Evolutionary conservation across 2,329 filamentous ascomycete species (phyloP), one percentile per base, ranked within the genome.

Genomic region (Lecanoromycetidae sp.): DNA sequence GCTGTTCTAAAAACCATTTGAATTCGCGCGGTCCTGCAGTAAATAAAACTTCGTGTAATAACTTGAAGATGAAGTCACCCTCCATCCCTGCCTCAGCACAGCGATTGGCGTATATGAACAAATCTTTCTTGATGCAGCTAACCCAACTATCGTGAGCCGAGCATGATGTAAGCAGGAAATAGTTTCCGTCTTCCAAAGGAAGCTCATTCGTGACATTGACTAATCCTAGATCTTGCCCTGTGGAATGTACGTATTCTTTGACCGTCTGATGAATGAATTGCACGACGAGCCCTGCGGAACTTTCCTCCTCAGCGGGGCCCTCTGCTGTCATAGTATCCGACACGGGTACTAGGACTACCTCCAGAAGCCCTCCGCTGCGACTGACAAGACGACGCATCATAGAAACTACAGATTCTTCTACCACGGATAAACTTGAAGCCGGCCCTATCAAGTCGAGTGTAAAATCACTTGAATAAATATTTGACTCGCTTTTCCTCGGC

Each of bases 211-310:
- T 4, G n/a, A 44, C 30, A 3, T 15, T 4, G 3, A 4, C 4
- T 3, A 44, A 30, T 3, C 41, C 41, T n/a, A 34, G 19, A 2
- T 7, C 20, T n/a, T 9, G 19, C 1, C 9, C 4, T 12, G 30
- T n/a, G 5, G 4, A 10, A 23, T 44, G 27, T 7, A 44, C 20
- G 13, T 34, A 52, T 27, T 52, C 54, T 23, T 54, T 54, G 17
- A 51, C 52, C 15, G 54, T 55, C 29, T 53, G 48, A 46, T 56
- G 54, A 19, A 55, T 52, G 33, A 56, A 55, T 30, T 56, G 51
- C 9, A 55, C 51, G 23, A 44, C 25, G 12, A 27, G n/a, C 3
- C 6, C 6, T 9, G 32, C 4, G 1, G 27, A 17, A n/a, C n/a
- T n/a, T 6, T 33, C 29, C n/a, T n/a, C n/a, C n/a, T n/a, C n/a